Evolutionary conservation across 2,329 filamentous ascomycete species (phyloP), one percentile per base, ranked within the genome.

Genomic region (Ceratocystiopsis minuta): DNA sequence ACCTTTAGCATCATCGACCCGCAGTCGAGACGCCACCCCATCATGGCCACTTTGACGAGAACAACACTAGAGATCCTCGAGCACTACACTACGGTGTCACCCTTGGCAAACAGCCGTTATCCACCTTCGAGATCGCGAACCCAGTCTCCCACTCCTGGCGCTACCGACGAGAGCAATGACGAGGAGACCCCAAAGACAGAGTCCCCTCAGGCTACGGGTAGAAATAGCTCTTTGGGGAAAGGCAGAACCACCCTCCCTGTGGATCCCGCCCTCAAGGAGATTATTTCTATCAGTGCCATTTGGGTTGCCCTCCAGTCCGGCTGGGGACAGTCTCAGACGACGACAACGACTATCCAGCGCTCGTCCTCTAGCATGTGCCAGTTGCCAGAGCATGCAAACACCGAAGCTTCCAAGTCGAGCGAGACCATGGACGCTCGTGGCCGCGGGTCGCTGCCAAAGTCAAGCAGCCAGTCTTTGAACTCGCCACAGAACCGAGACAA

Each of bases 1-100:
- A 83, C 75, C 10, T 88, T 88, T 55, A 85, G 79, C 60, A 73
- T 84, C 47, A 76, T 88, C 51, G 73, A 80, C 50, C 72, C 80
- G 0, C 68, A 70, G 38, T 72, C 70, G 10, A 67, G 79, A 32
- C 72, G 78, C 13, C 82, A 88, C 53, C 81, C 83, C 5, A 72
- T 87, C 52, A 70, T 87, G 59, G 82, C 79, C 1, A 73, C 68
- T 2, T 64, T 88, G 37, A 77, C 71, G 4, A 67, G 67, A 13
- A 65, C 66, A 5, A 71, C 67, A 13, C 68, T 88, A 28, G 75
- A 83, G 39, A 70, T 88, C 38, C 71, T 75, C 45, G 77, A 87
- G 49, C 66, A 64, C 3, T 87, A 84, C 54, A 71, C 65, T 5
- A 67, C 70, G 0, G 61, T 75, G 24, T 67, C 70, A 1, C 55